Percentiles rank a stretch among this genome's conserved stretches.
These are phyloP conservation scores for Ganoderma sinense DNA, from an alignment of 1,284 basidiomycete genomes.

Conservation along the genomic window DNA sequence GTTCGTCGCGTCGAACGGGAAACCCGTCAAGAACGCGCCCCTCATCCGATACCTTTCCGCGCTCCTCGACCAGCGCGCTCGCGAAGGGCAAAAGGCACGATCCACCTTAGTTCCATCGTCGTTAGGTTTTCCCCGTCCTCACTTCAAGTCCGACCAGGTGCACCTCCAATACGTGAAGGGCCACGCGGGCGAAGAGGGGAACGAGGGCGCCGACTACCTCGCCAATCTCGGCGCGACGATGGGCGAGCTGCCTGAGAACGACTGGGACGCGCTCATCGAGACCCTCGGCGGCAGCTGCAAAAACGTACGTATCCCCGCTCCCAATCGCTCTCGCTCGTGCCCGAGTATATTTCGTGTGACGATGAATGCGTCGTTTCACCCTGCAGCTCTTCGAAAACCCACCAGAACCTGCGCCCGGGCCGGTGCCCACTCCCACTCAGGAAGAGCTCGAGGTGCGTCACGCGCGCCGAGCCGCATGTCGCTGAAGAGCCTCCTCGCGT, in stretches of 20 bases:
- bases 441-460: constrained; percentile 18
- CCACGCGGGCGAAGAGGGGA: constrained; percentile 75
- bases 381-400: neutral
- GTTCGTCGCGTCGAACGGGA: constrained; percentile 57
- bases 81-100: constrained; percentile 51
- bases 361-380: neutral
- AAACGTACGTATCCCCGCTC: neutral
- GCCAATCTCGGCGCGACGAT: constrained; percentile 63
- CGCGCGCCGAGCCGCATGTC: no score
- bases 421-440: neutral
- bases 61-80: constrained; percentile 57
- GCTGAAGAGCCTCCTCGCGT: constrained; percentile 46
- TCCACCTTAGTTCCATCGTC: neutral
- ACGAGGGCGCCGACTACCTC: constrained; percentile 79
- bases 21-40: constrained; percentile 68
- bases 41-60: constrained; percentile 70
- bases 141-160: constrained; percentile 40
- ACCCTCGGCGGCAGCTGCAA: constrained; percentile 1
- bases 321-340: no score
- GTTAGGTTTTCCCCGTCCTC: neutral
- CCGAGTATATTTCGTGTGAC: neutral
- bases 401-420: neutral
- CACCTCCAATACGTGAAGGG: constrained; percentile 73
- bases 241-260: constrained; percentile 51
- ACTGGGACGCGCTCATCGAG: constrained; percentile 54